Conservation (phyloP, 2,329 filamentous ascomycete genomes). For the Sporothrix pseudoabietina region DNA sequence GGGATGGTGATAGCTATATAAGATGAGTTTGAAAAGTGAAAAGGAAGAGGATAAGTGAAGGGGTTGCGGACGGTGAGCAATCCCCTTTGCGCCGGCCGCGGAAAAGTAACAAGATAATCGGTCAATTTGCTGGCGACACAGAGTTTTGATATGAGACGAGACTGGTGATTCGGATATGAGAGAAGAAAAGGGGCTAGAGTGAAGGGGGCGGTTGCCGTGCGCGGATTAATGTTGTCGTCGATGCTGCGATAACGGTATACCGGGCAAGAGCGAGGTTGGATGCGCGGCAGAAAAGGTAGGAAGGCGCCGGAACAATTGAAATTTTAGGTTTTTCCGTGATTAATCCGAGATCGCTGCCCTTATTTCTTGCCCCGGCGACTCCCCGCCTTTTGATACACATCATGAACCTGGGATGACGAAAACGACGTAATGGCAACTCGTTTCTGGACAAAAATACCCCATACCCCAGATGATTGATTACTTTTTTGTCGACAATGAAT, state of each 20-base stretch:
- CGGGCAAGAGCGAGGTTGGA: constrained; percentile 17
- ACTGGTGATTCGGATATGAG: background rate
- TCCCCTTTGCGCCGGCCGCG: constrained; percentile 16
- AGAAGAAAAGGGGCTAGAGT: background rate
- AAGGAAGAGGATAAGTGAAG: background rate
- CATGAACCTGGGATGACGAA: constrained; percentile 18
- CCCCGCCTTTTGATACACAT: constrained; percentile 38
- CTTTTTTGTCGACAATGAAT: background rate
- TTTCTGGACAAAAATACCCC: constrained; percentile 17
- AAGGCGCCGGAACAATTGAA: constrained; percentile 33
- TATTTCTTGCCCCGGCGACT: constrained; percentile 39
- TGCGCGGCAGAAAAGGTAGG: constrained; percentile 30
- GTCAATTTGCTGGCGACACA: background rate
- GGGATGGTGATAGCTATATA: background rate
- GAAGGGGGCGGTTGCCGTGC: background rate
- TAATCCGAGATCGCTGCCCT: constrained; percentile 38
- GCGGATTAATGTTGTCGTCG: constrained; percentile 17
- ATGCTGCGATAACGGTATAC: constrained; percentile 18
- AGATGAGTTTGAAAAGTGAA: background rate
- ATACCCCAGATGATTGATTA: constrained; percentile 8
- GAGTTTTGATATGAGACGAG: background rate
- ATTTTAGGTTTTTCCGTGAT: constrained; percentile 35
- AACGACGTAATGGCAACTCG: constrained; percentile 25
- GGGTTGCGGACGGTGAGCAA: background rate
- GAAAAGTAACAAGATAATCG: background rate